These are phyloP conservation scores for Coix lacrymajobi DNA, from an alignment of 176 grass and related monocot species.

Conservation along the genomic window DNA sequence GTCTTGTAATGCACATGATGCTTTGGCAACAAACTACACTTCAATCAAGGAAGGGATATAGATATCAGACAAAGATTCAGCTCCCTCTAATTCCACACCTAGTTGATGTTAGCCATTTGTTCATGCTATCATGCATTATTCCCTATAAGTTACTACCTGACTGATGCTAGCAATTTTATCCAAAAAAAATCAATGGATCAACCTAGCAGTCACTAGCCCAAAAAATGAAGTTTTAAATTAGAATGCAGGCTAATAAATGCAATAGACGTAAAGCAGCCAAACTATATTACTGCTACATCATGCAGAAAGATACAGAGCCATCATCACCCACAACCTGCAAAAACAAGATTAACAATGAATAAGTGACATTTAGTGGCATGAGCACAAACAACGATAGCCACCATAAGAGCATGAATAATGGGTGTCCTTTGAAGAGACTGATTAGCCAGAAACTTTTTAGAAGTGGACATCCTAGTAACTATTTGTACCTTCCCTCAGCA, in stretches of 20 bases:
- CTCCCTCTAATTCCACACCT: neutral
- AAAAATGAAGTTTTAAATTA: neutral
- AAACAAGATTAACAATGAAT: constrained; percentile 16
- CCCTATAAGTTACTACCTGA: neutral
- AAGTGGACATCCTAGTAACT: neutral
- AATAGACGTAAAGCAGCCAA: neutral
- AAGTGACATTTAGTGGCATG: neutral
- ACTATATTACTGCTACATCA: neutral
- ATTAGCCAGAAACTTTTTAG: neutral
- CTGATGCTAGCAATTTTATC: neutral
- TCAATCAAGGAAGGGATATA: neutral
- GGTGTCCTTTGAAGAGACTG: neutral
- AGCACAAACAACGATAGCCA: neutral
- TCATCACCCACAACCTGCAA: constrained; percentile 81
- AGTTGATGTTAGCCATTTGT: neutral
- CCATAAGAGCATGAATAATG: neutral
- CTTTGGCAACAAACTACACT: neutral
- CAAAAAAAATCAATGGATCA: neutral
- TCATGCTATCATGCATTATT: neutral
- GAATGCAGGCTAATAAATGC: neutral
- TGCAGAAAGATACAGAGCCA: constrained; percentile 79
- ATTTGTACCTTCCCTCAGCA: neutral
- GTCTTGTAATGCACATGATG: neutral
- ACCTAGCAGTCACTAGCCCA: neutral
- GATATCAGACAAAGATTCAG: neutral